phyloP scores from a whole-genome alignment of 768 basidiomycete species.

The Mycena kentingensis region DNA sequence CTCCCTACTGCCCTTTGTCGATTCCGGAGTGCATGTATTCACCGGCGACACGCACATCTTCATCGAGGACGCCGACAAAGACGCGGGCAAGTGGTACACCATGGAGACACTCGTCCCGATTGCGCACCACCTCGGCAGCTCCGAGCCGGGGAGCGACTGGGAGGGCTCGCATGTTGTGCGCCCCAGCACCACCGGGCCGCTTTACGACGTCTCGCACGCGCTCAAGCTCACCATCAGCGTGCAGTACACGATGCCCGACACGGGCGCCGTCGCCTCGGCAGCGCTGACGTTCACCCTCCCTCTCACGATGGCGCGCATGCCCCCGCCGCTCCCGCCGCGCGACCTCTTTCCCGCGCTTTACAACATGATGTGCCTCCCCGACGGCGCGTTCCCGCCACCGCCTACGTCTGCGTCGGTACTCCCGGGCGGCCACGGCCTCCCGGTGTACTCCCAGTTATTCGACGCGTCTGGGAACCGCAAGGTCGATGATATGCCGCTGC shows the following conservation, averaged over 20 bases:
- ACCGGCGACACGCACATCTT: conserved; percentile 55
- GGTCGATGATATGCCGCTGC: conserved; percentile 70
- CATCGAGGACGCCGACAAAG: conserved; percentile 36
- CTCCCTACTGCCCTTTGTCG: conserved; percentile 51
- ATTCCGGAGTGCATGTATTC: conserved; percentile 51
- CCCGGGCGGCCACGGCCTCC: conserved; percentile 42
- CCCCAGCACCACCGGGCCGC: conserved; percentile 52
- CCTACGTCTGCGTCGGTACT: neutral
- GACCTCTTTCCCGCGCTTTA: conserved; percentile 17
- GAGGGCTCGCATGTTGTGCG: conserved; percentile 41
- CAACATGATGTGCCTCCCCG: conserved; percentile 20
- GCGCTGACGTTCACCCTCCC: conserved; percentile 51
- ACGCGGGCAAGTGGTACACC: conserved; percentile 55
- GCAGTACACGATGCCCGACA: conserved; percentile 52
- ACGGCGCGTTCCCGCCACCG: conserved; percentile 15
- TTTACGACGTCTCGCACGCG: conserved; percentile 43
- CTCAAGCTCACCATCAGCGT: conserved; percentile 24
- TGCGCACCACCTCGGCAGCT: conserved; percentile 27
- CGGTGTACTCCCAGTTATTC: conserved; percentile 80
- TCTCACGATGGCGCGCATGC: conserved; percentile 48
- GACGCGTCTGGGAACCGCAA: conserved; percentile 72
- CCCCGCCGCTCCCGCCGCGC: conserved; percentile 32
- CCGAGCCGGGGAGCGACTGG: conserved; percentile 40
- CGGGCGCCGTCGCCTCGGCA: conserved; percentile 34
- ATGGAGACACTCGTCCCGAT: conserved; percentile 60